Percentiles rank a stretch among this genome's conserved stretches.
phyloP scores from a whole-genome alignment of 164 flowering plant species.

The Litsea cubeba region DNA sequence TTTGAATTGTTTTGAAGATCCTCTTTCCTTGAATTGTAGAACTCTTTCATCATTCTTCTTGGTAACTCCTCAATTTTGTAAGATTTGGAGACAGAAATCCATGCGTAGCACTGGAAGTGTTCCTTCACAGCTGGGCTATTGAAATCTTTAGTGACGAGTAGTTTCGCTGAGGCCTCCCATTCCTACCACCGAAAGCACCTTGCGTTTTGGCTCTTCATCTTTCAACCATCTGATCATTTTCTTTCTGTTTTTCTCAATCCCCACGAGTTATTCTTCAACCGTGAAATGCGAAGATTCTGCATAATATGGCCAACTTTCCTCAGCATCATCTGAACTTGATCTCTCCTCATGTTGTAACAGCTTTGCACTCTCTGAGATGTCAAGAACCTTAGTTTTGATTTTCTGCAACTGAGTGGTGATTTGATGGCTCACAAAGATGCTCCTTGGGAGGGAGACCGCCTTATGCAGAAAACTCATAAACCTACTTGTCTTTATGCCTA shows the following conservation, averaged over 20 bases:
- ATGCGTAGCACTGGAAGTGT: conserved; percentile 33
- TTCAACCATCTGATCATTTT: conserved; percentile 25
- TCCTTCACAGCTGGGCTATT: conserved; percentile 11
- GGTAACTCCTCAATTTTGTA: not conserved
- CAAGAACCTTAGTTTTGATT: not conserved
- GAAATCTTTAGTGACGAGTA: conserved; percentile 31
- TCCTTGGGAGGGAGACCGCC: too few species aligned
- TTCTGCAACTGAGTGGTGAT: not conserved
- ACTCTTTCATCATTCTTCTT: not conserved
- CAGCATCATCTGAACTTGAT: not conserved
- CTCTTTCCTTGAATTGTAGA: not conserved
- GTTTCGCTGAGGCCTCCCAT: conserved; percentile 61
- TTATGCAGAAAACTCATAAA: too few species aligned
- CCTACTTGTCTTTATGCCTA: too few species aligned
- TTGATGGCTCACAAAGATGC: not conserved
- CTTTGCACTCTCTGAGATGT: too few species aligned
- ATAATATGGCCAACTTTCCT: not conserved
- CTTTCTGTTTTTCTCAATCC: conserved; percentile 26
- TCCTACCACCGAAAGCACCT: conserved; percentile 38
- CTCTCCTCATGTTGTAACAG: not conserved
- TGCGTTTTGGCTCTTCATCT: conserved; percentile 26
- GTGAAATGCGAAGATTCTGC: conserved; percentile 13
- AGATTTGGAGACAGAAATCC: conserved; percentile 32
- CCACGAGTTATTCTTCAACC: conserved; percentile 26
- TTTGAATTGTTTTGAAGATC: not conserved